A percentile compares a stretch with the other conserved stretches of the same genome.
Conservation (phyloP, 306 rosid species). For the Malus orientalis region DNA sequence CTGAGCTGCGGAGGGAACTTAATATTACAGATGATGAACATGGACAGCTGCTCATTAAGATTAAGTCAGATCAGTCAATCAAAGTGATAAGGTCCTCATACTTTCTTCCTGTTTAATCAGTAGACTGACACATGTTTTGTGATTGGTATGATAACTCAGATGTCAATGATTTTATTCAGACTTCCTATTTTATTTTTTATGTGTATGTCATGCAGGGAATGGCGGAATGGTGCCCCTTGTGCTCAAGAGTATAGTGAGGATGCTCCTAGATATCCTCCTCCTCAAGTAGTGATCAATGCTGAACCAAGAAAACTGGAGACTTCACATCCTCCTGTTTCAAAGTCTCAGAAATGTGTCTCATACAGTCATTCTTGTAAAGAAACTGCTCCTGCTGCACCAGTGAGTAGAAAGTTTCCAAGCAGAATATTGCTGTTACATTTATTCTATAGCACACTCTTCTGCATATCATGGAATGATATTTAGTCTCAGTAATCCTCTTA, state of each 20-base stretch:
- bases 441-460: neutral
- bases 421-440: neutral
- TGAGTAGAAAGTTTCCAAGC: neutral
- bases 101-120: neutral
- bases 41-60: neutral
- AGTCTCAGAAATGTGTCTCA: neutral
- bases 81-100: neutral
- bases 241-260: neutral
- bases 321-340: neutral
- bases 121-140: neutral
- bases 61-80: neutral
- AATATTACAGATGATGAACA: slow-evolving; percentile 6
- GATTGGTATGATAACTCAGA: neutral
- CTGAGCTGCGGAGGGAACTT: slow-evolving; percentile 10
- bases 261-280: neutral
- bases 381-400: neutral
- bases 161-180: neutral
- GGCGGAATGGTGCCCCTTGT: neutral
- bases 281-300: neutral
- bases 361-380: neutral
- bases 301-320: neutral
- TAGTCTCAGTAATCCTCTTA: neutral
- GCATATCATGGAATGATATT: neutral
- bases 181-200: neutral
- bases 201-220: neutral